Base-by-base conservation (phyloP, 257 asterid species). In the Cruciata laevipes region DNA sequence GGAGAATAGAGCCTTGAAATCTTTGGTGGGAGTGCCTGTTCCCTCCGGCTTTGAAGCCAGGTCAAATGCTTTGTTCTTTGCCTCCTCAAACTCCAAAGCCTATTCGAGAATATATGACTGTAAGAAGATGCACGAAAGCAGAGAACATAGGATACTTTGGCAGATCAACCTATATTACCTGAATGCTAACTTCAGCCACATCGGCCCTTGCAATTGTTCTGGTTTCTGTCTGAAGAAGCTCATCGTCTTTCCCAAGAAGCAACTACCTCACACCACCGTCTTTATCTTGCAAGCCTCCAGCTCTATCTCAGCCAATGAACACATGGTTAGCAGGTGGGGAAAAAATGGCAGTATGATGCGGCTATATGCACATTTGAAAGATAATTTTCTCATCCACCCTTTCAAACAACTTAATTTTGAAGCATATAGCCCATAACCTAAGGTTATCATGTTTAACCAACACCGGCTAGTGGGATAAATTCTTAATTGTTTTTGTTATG, bases 271-370 rank as follows among this genome's bases (percentile, higher is more conserved):
- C 32, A 16, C 99, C 97, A 11, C 96, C 99, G 40, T 90, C 99
- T 80, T 78, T 90, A 67, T 93, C 99, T 82, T 80, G 95, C 87
- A 93, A 76, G 7, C 99, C 97, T 68, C 97, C 99, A 65, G 99
- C 95, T 78, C 99, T 93, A 74, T 14, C 57, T 53, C 75, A 81
- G 55, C 66, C 72, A 30, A 12, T 21, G 33, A 31, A 59, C 35
- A 42, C 5, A 20, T n/a, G 47, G 18, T 33, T 7, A 51, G n/a
- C n/a, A n/a, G n/a, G n/a, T 44, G 61, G 53, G 25, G 6, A 35
- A 1, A 11, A n/a, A n/a, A n/a, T 66, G 31, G 12, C 18, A 64
- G 37, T 42, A 42, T 40, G 4, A 16, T 40, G 3, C 4, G 12
- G 17, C 4, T 9, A 21, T 55, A 59, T 53, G 60, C n/a, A n/a